Evolutionary conservation across 176 grass and related monocot species (phyloP), one percentile per base, ranked within the genome.

Genomic region (Coix lacrymajobi): DNA sequence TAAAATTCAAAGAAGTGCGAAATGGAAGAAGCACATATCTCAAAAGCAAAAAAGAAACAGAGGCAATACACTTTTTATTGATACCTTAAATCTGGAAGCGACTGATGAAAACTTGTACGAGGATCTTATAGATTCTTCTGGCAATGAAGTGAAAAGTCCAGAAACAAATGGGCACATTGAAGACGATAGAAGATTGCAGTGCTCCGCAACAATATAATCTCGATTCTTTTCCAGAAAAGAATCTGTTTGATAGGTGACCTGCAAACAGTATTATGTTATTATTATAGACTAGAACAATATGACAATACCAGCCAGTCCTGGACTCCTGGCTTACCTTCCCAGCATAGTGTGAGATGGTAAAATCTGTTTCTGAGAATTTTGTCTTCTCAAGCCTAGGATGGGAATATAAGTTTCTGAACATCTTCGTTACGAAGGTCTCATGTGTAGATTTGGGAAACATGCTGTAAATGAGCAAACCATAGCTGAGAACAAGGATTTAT

Each of bases 371-470:
- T 40, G 93, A 96, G 45, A 99, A 96, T 65, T 99, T 99, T 61
- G 91, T 95, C 83, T 90, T 99, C 87, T 90, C 96, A 58, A 99
- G 87, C 87, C 93, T 99, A 67, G 85, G 76, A 83, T 99, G 93
- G 51, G 87, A 96, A 72, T 80, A 77, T 12, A 99, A 90, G 81
- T 87, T 93, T 71, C 87, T 90, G 75, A 99, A 99, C 89, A 99
- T 84, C 87, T 96, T 99, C 11, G 96, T 92, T 28, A 91, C 90
- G 17, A 99, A 99, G 80, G 89, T 94, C 85, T 87, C 89, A 57
- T 99, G 91, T 76, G 96, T 99, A 81, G 96, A 99, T 85, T 91
- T 96, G 36, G 96, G 96, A 86, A 99, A 99, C 96, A 96, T 96
- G 24, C 96, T 99, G 83, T 36, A 84, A 88, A 46, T 70, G 45